Evolutionary conservation across 257 asterid genomes (phyloP).

Genomic region (Fraxinus anomala): DNA sequence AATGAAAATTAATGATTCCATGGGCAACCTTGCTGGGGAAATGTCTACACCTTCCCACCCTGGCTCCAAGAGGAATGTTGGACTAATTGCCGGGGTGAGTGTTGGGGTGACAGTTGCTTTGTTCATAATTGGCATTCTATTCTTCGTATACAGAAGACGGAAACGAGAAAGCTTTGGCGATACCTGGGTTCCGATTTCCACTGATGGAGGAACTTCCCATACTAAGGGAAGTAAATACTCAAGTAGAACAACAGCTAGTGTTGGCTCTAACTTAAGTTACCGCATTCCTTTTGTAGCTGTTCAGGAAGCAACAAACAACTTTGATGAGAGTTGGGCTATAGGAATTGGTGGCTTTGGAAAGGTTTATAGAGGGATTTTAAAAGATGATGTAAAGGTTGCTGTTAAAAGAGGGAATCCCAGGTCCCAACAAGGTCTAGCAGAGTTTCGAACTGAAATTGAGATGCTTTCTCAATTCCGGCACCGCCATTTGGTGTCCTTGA

Average conservation of each 20-base stretch:
- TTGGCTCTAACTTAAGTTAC: slow-evolving; percentile 55
- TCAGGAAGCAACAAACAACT: slow-evolving; percentile 59
- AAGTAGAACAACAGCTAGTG: slow-evolving; percentile 65
- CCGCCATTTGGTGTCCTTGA: slow-evolving; percentile 27
- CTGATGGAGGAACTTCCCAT: slow-evolving; percentile 40
- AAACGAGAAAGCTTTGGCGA: slow-evolving; percentile 45
- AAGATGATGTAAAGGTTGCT: slow-evolving; percentile 47
- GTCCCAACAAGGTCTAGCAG: slow-evolving; percentile 55
- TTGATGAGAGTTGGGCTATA: slow-evolving; percentile 47
- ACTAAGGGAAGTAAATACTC: slow-evolving; percentile 84
- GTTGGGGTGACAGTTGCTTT: slow-evolving; percentile 47
- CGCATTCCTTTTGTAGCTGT: slow-evolving; percentile 51
- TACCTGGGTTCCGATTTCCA: slow-evolving; percentile 71
- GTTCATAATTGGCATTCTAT: slow-evolving; percentile 33
- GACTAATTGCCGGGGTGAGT: slow-evolving; percentile 64
- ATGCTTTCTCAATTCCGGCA: slow-evolving; percentile 21
- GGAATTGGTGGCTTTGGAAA: slow-evolving; percentile 64
- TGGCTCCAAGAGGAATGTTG: slow-evolving; percentile 47
- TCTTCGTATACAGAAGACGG: slow-evolving; percentile 39
- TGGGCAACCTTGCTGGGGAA: slow-evolving; percentile 59
- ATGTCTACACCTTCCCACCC: slow-evolving; percentile 39
- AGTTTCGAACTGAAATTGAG: slow-evolving; percentile 58
- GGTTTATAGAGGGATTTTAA: slow-evolving; percentile 49
- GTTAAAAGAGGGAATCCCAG: slow-evolving; percentile 55
- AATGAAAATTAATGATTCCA: slow-evolving; percentile 65